These are phyloP conservation scores for Saitozyma podzolica DNA, from an alignment of 768 basidiomycete species.

Conservation along the genomic window DNA sequence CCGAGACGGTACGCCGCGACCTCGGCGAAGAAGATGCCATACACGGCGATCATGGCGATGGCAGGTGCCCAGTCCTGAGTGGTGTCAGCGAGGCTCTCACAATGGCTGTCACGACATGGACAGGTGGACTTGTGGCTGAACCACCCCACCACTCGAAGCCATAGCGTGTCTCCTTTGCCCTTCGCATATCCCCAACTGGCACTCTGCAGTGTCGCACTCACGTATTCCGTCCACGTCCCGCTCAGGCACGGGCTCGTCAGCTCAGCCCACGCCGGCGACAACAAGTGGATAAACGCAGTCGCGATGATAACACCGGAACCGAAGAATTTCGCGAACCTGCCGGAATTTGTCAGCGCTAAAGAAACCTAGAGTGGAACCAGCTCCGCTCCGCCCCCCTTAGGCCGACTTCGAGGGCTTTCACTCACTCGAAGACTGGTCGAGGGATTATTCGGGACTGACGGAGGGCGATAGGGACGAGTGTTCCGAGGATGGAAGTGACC, in stretches of 20 bases:
- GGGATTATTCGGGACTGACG: constrained; percentile 56
- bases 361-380: neutral
- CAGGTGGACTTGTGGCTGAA: neutral
- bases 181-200: no score
- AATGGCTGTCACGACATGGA: neutral
- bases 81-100: neutral
- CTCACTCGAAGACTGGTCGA: constrained; percentile 70
- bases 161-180: no score
- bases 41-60: constrained; percentile 76
- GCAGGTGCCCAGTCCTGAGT: constrained; percentile 76
- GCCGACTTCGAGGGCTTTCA: constrained; percentile 46
- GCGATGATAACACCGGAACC: constrained; percentile 79
- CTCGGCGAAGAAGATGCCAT: constrained; percentile 79
- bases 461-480: constrained; percentile 41
- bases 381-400: neutral
- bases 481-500: constrained; percentile 49
- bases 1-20: constrained; percentile 86
- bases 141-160: neutral
- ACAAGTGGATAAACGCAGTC: constrained; percentile 69
- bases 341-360: neutral
- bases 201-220: constrained; percentile 59
- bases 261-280: constrained; percentile 71
- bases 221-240: constrained; percentile 61
- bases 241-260: constrained; percentile 70
- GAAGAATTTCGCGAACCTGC: constrained; percentile 82